Evolutionary conservation across 2,329 filamentous ascomycete genomes (phyloP), one percentile per base, ranked within the genome.

Genomic region (Xylaria sp.): DNA sequence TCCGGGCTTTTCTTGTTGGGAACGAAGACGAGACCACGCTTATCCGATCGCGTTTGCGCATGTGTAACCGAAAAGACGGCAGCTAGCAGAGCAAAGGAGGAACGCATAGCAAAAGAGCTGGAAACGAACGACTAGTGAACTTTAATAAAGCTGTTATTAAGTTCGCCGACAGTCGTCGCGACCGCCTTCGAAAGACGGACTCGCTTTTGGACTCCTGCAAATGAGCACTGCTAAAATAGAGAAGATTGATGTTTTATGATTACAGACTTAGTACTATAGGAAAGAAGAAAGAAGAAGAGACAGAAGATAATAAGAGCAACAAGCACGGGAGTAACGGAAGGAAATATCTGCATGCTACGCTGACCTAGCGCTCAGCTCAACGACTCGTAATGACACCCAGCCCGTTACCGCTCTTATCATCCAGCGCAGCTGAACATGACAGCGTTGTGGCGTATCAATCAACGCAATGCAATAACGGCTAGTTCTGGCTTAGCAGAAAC

Each of bases 11-110:
- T 76, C 5, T 80, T 70, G 67, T 88, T 86, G 7, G 87, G 85
- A 20, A 92, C 86, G 78, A 90, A 92, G 75, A 89, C 86, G 60
- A 96, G 89, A 32, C 92, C 92, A 72, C 93, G 91, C 79, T 94
- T 94, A 20, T 71, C 52, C 3, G 77, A 77, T 5, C 63, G 70
- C 12, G 72, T 74, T 57, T 76, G 75, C 23, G 75, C 75, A 18
- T 63, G 32, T 45, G 68, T 63, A 28, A 70, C 52, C 39, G 68
- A 58, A 41, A 69, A 8, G 32, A 65, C 28, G 7, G 67, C 57
- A 10, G 66, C 43, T 9, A 74, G 28, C 13, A 74, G 41, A 10
- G 60, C 50, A 50, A 34, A 58, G 23, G 59, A 69, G 48, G 36
- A 43, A 66, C 32, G 71, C 74, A 76, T 76, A 28, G 46, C 41